Base-by-base conservation (phyloP, 257 asterid species). In the Leptodermis oblonga region DNA sequence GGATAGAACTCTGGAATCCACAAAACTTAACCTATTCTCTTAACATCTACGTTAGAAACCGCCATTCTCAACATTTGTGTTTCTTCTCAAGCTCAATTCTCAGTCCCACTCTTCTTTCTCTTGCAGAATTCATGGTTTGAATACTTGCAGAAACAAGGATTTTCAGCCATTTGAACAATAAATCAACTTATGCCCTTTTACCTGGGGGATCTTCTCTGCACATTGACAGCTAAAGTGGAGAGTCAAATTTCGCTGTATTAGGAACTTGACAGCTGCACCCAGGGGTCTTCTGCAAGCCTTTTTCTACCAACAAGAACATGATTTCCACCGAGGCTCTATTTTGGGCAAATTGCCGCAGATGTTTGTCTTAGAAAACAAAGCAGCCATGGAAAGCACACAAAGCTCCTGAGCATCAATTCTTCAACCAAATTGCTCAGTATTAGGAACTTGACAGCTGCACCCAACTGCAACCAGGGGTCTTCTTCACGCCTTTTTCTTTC, bases 381-480 rank as follows among this genome's bases (percentile, higher is more conserved):
- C 51, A 54, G 45, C 80, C 86, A 54, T 84, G 85, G n/a, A 79
- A 94, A 81, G 73, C 86, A 79, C 10, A 83, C 74, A 66, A 77
- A 87, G 83, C 87, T 83, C 78, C 96, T 82, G 20, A 89, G 67
- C 70, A 85, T 72, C 58, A 34, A 89, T 77, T 4, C 33, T 23
- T 28, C 18, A 3, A 56, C n/a, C 7, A 26, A 58, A 58, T 34
- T 41, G 33, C 77, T 69, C 70, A 68, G 36, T 41, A 31, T 62
- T 54, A 73, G 67, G 58, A 70, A 76, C 71, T 67, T 43, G 61
- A 67, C 37, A 55, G 67, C 62, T 73, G 67, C 67, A 86, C 74
- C 95, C 92, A 85, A 78, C 96, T 90, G 65, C 69, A 70, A 5
- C 88, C 95, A 55, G 90, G 85, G 67, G 62, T 75, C 77, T 90